Base-by-base conservation (phyloP, 2,329 filamentous ascomycete genomes). In the Ophiostoma montium region DNA sequence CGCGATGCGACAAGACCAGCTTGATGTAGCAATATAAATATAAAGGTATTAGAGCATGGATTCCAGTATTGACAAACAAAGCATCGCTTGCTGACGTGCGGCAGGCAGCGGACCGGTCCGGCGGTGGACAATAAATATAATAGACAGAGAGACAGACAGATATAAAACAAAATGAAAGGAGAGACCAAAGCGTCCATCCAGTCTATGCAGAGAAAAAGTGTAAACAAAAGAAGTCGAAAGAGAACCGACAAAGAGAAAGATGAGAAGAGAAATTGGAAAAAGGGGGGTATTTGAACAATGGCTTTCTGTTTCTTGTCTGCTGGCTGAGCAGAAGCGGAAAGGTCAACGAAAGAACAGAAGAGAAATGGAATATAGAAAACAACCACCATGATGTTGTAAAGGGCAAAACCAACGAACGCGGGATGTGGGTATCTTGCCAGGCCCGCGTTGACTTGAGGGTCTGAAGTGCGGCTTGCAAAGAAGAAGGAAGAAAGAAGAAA, bases 361-460 rank as follows among this genome's bases (percentile, higher is more conserved):
- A 48, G 47, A 50, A 43, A 51, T 35, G 43, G 23, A 27, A 27
- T 27, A 35, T 33, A 48, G 27, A 38, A 48, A 42, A 46, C 36
- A 36, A 49, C 23, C 33, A 47, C 47, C 50, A 52, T 49, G 50
- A 47, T 52, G 43, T 39, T 47, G 38, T 39, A 35, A 52, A 33
- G 30, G 44, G 27, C 35, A 38, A 39, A 45, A 38, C 23, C 23
- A 10, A 36, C 10, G 5, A 16, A 21, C 10, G 27, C 42, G 42
- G 16, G n/a, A n/a, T 16, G 10, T 10, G 42, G 42, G 31, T 19
- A 18, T 3, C 3, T 41, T 21, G 43, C 21, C 31, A 38, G 36
- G 12, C 48, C 5, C 13, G 30, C 33, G 31, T 10, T 16, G 35
- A 46, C 32, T 50, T 13, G 35, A 13, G 44, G 44, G 49, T 47